Base-by-base conservation (phyloP, 2,329 filamentous ascomycete genomes). In the Neurospora crassa region DNA sequence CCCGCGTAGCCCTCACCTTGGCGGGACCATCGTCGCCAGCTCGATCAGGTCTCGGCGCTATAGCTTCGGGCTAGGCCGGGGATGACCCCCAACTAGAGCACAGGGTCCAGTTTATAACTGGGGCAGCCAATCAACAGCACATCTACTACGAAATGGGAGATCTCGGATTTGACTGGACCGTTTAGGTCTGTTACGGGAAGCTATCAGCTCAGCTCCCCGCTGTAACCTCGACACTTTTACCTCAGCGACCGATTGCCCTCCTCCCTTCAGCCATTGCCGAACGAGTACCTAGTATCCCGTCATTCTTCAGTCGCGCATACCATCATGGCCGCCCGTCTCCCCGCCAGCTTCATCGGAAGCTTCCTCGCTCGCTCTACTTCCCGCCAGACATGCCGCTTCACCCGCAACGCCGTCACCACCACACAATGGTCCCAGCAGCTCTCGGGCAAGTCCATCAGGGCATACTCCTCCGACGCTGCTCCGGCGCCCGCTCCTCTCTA, bases 401-500 rank as follows among this genome's bases (percentile, higher is more conserved):
- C 29, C 20, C 68, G 45, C 34, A 41, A 24, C 43, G 42, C 40
- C 42, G 41, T 42, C 20, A 40, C 40, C 24, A 37, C 41, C n/a
- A 34, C 43, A 40, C 8, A 3, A 59, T 69, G 53, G 34, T 63
- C 53, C 18, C 67, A 40, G 37, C 67, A 40, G 37, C 16, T 68
- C 67, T 12, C 67, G 37, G 20, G 67, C 40, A 40, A 14, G n/a
- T 41, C n/a, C 40, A 20, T 68, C 18, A 70, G 70, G 16, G 63
- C 71, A 4, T 81, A 78, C 75, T 79, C 82, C 53, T 77, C 78
- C 70, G 80, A 82, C 73, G 76, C 34, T 37, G 34, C 80, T 29
- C 72, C 80, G 40, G 29, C 53, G 24, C 72, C 80, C 5, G 85
- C 85, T 47, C 83, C 86, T 12, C 79, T 88, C 10, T 79, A 88